These are phyloP conservation scores for Globisporangium spiculum DNA, from an alignment of 352 stramenopile species.

Conservation along the genomic window DNA sequence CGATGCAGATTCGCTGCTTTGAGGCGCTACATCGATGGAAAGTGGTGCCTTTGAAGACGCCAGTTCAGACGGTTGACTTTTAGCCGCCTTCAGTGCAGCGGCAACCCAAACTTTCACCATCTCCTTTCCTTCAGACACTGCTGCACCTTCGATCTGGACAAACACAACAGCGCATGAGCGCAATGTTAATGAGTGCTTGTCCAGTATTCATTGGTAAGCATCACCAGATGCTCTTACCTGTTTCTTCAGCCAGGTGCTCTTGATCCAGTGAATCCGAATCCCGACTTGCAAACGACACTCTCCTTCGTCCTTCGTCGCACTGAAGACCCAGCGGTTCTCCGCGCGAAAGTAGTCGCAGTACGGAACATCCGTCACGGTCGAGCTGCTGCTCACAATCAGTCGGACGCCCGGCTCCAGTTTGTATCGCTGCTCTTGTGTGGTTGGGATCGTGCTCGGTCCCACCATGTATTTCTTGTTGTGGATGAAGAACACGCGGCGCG, in stretches of 20 bases:
- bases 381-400: constrained; percentile 74
- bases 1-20: neutral
- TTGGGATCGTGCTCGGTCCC: constrained; percentile 74
- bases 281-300: constrained; percentile 58
- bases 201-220: neutral
- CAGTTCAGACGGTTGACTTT: neutral
- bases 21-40: neutral
- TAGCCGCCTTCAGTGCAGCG: constrained; percentile 35
- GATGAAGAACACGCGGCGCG: constrained; percentile 51
- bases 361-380: constrained; percentile 68
- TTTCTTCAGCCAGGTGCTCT: constrained; percentile 87
- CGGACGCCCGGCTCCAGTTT: constrained; percentile 36
- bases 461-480: constrained; percentile 91
- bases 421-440: constrained; percentile 67
- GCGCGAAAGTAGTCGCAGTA: constrained; percentile 88
- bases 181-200: neutral
- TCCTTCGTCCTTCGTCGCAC: constrained; percentile 35
- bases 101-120: constrained; percentile 41
- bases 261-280: constrained; percentile 70
- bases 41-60: constrained; percentile 2
- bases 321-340: constrained; percentile 86
- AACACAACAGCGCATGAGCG: neutral
- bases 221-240: constrained; percentile 40
- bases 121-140: constrained; percentile 70
- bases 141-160: constrained; percentile 73